phyloP scores from a whole-genome alignment of 2,329 filamentous ascomycete species.

The Diaporthe longicolla region DNA sequence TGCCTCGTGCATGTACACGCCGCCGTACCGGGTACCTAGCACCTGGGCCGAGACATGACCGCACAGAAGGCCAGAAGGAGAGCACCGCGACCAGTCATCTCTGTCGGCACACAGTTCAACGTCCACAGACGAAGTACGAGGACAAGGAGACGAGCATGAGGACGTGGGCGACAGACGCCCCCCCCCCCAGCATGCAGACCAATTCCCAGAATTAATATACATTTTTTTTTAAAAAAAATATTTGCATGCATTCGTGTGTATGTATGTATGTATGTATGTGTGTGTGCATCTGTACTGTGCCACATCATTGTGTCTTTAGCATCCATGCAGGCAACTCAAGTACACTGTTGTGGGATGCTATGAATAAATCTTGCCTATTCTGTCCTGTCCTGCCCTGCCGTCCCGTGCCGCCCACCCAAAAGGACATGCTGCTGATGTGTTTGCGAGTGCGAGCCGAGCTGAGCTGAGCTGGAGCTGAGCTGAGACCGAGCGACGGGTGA shows the following conservation, averaged over 20 bases:
- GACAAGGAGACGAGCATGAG: background rate
- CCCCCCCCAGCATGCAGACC: background rate
- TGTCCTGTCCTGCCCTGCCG: conserved; percentile 3
- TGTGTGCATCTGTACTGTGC: conserved; percentile 4
- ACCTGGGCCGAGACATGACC: conserved; percentile 25
- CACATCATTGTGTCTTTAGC: no score
- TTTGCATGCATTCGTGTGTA: background rate
- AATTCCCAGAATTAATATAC: background rate
- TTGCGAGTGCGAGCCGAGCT: conserved; percentile 6
- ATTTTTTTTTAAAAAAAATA: background rate
- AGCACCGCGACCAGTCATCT: background rate
- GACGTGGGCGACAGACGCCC: background rate
- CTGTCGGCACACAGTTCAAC: background rate
- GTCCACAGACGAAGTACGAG: background rate
- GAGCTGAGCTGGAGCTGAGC: conserved; percentile 32
- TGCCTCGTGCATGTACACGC: conserved; percentile 30
- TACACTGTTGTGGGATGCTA: background rate
- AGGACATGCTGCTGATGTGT: conserved; percentile 19
- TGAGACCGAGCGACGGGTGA: conserved; percentile 29
- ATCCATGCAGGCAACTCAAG: no score
- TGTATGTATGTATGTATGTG: background rate
- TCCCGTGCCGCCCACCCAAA: conserved; percentile 24
- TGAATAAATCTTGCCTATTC: conserved; percentile 6
- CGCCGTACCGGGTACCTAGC: conserved; percentile 24
- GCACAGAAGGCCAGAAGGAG: conserved; percentile 1